Conservation (phyloP, 179 eudicot species). For the Spinacia oleracea region DNA sequence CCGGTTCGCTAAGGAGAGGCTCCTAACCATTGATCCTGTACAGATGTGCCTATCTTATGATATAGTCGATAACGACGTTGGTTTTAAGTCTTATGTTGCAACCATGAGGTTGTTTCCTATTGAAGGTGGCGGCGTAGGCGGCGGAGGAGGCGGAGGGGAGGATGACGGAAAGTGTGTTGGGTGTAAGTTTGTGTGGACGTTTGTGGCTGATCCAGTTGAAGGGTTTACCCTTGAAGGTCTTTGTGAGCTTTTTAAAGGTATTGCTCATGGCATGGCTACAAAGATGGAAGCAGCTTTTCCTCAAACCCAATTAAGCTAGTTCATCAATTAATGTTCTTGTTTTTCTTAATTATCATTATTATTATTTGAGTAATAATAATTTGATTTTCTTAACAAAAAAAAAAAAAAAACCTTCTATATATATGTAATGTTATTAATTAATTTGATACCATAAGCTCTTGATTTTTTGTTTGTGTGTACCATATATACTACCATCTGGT, state of each 20-base stretch:
- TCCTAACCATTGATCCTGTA: slow-evolving; percentile 28
- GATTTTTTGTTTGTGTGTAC: no score
- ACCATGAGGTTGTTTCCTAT: slow-evolving; percentile 26
- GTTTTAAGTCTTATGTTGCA: slow-evolving; percentile 35
- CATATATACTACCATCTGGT: no score
- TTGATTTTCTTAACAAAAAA: no score
- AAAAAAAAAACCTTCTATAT: no score
- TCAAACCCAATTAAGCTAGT: neutral
- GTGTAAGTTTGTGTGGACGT: slow-evolving; percentile 74
- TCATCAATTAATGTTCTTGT: neutral
- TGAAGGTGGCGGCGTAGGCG: slow-evolving; percentile 3
- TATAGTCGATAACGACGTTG: slow-evolving; percentile 38
- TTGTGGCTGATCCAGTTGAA: slow-evolving; percentile 61
- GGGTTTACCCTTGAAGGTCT: slow-evolving; percentile 54
- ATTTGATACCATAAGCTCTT: no score
- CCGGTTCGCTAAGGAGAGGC: slow-evolving; percentile 37
- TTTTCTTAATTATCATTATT: neutral
- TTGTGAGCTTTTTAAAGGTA: slow-evolving; percentile 30
- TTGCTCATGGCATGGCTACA: slow-evolving; percentile 46
- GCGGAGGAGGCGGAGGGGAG: neutral
- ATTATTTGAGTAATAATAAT: neutral
- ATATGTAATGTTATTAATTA: no score
- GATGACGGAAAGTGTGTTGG: slow-evolving; percentile 34
- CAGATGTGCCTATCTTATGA: slow-evolving; percentile 35
- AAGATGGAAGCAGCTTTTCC: slow-evolving; percentile 44